Evolutionary conservation across 805 yeast species (phyloP).

Genomic region (Ogataea ganodermae): DNA sequence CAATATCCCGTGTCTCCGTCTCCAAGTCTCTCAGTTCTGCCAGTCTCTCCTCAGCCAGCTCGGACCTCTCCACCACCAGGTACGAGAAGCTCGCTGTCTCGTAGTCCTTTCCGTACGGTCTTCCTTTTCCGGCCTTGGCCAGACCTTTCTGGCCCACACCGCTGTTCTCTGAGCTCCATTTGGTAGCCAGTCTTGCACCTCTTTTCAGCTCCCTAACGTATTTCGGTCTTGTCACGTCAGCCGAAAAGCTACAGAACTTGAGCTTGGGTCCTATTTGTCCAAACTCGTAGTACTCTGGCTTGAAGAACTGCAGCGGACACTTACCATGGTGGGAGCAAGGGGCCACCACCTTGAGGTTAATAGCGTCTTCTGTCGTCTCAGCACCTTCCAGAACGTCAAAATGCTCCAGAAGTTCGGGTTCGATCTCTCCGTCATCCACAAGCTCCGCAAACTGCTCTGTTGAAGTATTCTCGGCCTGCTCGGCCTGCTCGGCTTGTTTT

Average conservation of each 20-base stretch:
- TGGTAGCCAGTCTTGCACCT: slow-evolving; percentile 71
- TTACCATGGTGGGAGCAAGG: slow-evolving; percentile 88
- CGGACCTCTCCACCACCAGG: slow-evolving; percentile 64
- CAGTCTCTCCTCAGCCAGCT: slow-evolving; percentile 37
- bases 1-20: slow-evolving; percentile 23
- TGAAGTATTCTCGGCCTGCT: no score
- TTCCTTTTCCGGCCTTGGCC: slow-evolving; percentile 68
- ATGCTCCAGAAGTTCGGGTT: slow-evolving; percentile 29
- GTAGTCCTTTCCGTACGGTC: slow-evolving; percentile 67
- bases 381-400: slow-evolving; percentile 26
- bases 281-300: slow-evolving; percentile 63
- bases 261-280: slow-evolving; percentile 57
- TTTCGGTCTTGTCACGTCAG: slow-evolving; percentile 73
- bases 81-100: slow-evolving; percentile 78
- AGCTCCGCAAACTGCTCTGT: no score
- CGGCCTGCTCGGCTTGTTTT: slow-evolving; percentile 23
- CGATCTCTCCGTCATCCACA: slow-evolving; percentile 29
- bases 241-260: slow-evolving; percentile 74
- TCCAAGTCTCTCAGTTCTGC: slow-evolving; percentile 21
- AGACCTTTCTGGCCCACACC: slow-evolving; percentile 54
- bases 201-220: slow-evolving; percentile 81
- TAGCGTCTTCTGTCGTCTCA: slow-evolving; percentile 26
- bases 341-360: slow-evolving; percentile 68
- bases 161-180: slow-evolving; percentile 64
- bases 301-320: slow-evolving; percentile 83